Evolutionary conservation across 345 rosid species (phyloP).

Genomic region (rapeseed (Brassica napus)): DNA sequence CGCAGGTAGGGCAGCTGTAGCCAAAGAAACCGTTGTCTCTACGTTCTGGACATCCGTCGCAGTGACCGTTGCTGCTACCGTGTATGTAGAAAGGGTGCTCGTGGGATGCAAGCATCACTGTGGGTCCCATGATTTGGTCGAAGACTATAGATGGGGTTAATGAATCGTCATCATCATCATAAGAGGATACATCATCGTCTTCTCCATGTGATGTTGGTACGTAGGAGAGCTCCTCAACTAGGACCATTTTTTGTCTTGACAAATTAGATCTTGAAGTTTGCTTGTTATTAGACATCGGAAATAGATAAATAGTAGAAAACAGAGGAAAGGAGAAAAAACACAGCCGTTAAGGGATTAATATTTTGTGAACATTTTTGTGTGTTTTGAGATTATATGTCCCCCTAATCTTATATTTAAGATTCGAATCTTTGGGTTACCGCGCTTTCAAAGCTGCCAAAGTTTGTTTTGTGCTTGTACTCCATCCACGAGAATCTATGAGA

Average conservation of each 20-base stretch:
- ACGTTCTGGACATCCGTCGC: neutral
- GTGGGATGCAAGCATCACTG: neutral
- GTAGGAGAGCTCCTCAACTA: neutral
- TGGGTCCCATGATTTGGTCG: neutral
- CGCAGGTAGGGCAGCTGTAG: neutral
- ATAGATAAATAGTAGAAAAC: neutral
- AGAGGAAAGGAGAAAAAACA: too few relatives aligned
- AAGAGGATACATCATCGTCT: neutral
- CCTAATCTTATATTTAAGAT: neutral
- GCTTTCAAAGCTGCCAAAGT: neutral
- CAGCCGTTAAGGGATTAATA: neutral
- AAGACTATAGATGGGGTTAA: neutral
- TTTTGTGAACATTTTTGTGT: neutral
- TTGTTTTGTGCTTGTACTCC: neutral
- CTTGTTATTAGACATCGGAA: neutral
- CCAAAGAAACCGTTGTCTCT: neutral
- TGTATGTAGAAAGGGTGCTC: neutral
- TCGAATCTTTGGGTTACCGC: neutral
- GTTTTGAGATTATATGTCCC: neutral
- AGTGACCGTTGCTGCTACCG: neutral
- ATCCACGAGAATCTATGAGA: neutral
- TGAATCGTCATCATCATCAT: neutral
- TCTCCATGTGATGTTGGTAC: neutral
- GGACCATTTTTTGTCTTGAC: neutral
- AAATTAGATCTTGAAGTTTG: neutral